Evolutionary conservation across 495 filamentous ascomycete species (phyloP).

Genomic region (Penicillium robsamsonii): DNA sequence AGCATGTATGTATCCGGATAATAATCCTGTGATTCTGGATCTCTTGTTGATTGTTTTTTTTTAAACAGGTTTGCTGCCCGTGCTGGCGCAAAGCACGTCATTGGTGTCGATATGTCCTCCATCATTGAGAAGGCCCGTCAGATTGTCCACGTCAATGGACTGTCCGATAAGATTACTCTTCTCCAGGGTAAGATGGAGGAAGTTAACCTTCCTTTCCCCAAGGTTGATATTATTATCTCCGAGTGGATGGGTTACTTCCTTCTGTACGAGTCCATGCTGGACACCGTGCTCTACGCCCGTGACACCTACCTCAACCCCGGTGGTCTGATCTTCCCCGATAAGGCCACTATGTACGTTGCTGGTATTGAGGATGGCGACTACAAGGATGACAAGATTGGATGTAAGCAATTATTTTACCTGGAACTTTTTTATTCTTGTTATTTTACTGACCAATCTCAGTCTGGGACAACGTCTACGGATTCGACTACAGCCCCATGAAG

Average conservation of each 20-base stretch:
- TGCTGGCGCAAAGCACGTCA: constrained; percentile 89
- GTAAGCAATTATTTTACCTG: constrained; percentile 41
- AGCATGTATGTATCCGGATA: constrained; percentile 64
- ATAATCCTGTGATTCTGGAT: neutral
- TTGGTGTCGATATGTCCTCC: constrained; percentile 94
- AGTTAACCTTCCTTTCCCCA: constrained; percentile 75
- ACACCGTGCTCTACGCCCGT: constrained; percentile 89
- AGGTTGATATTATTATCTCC: constrained; percentile 98
- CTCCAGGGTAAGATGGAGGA: constrained; percentile 97
- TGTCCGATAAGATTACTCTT: constrained; percentile 81
- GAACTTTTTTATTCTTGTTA: neutral
- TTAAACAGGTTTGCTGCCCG: constrained; percentile 89
- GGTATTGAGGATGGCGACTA: constrained; percentile 86
- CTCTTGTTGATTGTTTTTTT: constrained; percentile 11
- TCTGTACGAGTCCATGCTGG: constrained; percentile 97
- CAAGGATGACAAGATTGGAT: constrained; percentile 85
- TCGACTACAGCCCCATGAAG: constrained; percentile 91
- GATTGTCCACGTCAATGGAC: constrained; percentile 83
- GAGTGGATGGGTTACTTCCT: constrained; percentile 99
- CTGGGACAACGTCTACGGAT: constrained; percentile 99
- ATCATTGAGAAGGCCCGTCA: constrained; percentile 94
- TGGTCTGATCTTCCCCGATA: constrained; percentile 88
- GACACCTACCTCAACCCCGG: constrained; percentile 83
- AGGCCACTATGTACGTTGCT: constrained; percentile 85
- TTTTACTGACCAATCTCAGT: constrained; percentile 45